These are phyloP conservation scores for Nemania bipapillata DNA, from an alignment of 2,329 filamentous ascomycete genomes.

Conservation along the genomic window DNA sequence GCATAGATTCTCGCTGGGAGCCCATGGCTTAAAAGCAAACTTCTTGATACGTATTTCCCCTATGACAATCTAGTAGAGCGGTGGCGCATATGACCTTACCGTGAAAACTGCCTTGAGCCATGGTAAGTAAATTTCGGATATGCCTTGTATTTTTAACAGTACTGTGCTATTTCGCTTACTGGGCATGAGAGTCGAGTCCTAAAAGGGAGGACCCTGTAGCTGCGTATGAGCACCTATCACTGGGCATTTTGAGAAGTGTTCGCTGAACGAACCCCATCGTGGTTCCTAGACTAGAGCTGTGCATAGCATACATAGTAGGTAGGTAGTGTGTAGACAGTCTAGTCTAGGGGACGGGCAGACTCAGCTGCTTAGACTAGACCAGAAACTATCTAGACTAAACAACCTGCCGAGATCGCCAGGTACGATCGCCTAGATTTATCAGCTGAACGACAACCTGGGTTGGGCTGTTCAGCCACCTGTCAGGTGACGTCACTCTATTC, in stretches of 20 bases:
- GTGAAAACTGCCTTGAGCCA: background rate
- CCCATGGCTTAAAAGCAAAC: background rate
- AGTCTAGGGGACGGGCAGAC: background rate
- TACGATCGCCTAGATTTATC: slow-evolving; percentile 10
- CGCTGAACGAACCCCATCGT: background rate
- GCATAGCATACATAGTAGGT: no score
- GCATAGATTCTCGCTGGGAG: background rate
- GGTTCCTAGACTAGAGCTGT: background rate
- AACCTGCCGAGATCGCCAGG: background rate
- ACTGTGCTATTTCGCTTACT: slow-evolving; percentile 1
- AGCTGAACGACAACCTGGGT: slow-evolving; percentile 5
- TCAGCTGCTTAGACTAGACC: background rate
- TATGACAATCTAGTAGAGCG: no score
- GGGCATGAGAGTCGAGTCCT: slow-evolving; percentile 1
- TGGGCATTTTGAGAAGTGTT: background rate
- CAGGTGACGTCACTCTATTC: background rate
- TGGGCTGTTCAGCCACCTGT: background rate
- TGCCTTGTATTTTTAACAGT: background rate
- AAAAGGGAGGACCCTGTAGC: background rate
- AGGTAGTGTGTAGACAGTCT: no score
- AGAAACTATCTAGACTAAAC: no score
- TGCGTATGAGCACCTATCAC: slow-evolving; percentile 3
- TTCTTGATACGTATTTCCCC: background rate
- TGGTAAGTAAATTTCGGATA: background rate
- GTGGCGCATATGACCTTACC: background rate